Conservation (phyloP, 2,329 filamentous ascomycete species). For the Diplodia corticola region DNA sequence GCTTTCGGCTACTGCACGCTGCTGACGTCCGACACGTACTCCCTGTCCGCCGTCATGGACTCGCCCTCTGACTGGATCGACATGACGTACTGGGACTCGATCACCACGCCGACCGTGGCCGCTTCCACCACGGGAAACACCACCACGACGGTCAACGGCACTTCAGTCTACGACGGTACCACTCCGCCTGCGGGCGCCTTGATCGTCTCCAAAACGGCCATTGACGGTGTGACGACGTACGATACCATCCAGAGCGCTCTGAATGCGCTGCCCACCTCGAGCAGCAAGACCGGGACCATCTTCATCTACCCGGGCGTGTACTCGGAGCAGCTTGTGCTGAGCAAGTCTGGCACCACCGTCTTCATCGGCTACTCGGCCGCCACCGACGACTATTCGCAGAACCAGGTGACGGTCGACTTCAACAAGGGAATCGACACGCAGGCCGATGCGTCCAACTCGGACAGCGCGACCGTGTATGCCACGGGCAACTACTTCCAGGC, state of each 20-base stretch:
- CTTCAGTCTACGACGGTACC: conserved; percentile 33
- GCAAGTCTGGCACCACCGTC: conserved; percentile 56
- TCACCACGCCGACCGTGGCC: conserved; percentile 36
- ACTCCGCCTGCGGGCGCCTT: conserved; percentile 50
- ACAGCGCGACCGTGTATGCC: conserved; percentile 51
- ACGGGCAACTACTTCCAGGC: conserved; percentile 52
- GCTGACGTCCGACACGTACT: conserved; percentile 40
- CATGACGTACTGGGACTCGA: conserved; percentile 42
- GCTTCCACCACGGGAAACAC: conserved; percentile 25
- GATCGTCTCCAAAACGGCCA: conserved; percentile 43
- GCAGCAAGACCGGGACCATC: conserved; percentile 53
- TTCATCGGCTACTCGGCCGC: conserved; percentile 58
- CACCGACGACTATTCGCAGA: conserved; percentile 54
- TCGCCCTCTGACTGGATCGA: conserved; percentile 41
- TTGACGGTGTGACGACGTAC: conserved; percentile 38
- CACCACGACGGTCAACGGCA: conserved; percentile 30
- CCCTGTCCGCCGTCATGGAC: conserved; percentile 38
- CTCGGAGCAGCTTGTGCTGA: conserved; percentile 58
- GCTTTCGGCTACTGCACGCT: conserved; percentile 41
- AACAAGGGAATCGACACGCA: conserved; percentile 37
- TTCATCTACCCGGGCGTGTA: conserved; percentile 62
- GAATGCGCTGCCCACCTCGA: conserved; percentile 52
- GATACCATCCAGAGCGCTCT: conserved; percentile 55
- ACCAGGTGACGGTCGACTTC: conserved; percentile 59
- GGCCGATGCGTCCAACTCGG: conserved; percentile 44